Evolutionary conservation across 495 filamentous ascomycete species (phyloP).

Genomic region (Choiromyces venosus): DNA sequence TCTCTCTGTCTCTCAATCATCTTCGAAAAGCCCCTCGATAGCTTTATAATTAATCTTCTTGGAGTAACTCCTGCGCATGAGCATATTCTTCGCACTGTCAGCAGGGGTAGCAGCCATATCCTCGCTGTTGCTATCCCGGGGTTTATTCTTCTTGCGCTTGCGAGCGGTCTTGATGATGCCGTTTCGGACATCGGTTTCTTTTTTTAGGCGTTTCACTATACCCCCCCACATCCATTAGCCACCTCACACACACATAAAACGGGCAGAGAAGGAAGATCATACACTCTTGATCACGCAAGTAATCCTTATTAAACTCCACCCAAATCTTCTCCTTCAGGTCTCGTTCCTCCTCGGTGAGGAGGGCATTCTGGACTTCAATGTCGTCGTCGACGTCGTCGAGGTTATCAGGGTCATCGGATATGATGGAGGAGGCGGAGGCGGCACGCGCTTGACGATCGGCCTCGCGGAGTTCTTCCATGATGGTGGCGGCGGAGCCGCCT

Average conservation of each 20-base stretch:
- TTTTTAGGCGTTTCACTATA: constrained; percentile 50
- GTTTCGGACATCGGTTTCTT: constrained; percentile 51
- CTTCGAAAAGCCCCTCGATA: constrained; percentile 54
- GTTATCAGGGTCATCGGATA: constrained; percentile 37
- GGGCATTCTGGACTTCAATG: constrained; percentile 72
- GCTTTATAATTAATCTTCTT: constrained; percentile 80
- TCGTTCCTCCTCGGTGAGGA: constrained; percentile 64
- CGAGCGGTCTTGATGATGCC: constrained; percentile 53
- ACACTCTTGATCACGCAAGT: constrained; percentile 72
- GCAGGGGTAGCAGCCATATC: constrained; percentile 55
- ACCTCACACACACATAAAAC: not conserved
- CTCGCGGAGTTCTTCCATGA: constrained; percentile 32
- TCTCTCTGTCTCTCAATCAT: constrained; percentile 21
- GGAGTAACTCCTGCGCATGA: constrained; percentile 65
- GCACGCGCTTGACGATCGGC: constrained; percentile 30
- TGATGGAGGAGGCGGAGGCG: constrained; percentile 9
- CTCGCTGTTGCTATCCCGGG: constrained; percentile 56
- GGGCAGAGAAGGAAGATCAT: constrained; percentile 48
- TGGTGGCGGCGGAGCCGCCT: constrained; percentile 21
- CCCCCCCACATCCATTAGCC: constrained; percentile 46
- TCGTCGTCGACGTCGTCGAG: constrained; percentile 71
- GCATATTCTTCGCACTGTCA: constrained; percentile 68
- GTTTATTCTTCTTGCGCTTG: constrained; percentile 51
- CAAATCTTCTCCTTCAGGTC: constrained; percentile 80
- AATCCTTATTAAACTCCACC: constrained; percentile 89